Conservation (phyloP, 495 filamentous ascomycete species). For the Penicillium herquei region DNA sequence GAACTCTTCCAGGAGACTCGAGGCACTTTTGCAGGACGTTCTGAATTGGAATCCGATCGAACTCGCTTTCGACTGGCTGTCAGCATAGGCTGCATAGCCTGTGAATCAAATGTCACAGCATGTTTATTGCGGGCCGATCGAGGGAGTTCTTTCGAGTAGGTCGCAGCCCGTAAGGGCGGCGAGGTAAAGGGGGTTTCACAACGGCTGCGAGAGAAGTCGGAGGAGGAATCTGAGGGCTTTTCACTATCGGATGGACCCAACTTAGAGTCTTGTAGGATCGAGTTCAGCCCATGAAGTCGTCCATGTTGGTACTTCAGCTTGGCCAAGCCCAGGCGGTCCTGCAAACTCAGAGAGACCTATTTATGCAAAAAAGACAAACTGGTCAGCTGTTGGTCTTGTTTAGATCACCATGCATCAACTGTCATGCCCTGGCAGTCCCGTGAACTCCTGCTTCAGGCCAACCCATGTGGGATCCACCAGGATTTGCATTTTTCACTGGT, state of each 20-base stretch:
- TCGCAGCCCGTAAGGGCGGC: conserved; percentile 36
- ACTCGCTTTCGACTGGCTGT: conserved; percentile 62
- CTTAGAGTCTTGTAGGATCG: conserved; percentile 68
- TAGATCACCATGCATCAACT: neutral
- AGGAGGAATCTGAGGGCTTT: conserved; percentile 73
- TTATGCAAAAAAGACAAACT: neutral
- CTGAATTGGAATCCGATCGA: conserved; percentile 63
- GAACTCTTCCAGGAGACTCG: conserved; percentile 69
- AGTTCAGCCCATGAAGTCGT: conserved; percentile 36
- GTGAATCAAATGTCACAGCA: conserved; percentile 48
- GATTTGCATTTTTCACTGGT: neutral
- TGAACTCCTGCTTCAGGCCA: conserved; percentile 3
- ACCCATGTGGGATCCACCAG: conserved; percentile 1
- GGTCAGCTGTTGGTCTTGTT: conserved; percentile 7
- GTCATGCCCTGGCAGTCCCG: neutral
- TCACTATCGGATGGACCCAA: conserved; percentile 28
- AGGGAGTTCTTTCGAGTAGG: conserved; percentile 47
- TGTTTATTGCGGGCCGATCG: conserved; percentile 46
- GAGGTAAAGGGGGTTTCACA: conserved; percentile 49
- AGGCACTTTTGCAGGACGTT: conserved; percentile 54
- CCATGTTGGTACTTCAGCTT: conserved; percentile 96
- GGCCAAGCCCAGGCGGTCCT: conserved; percentile 90
- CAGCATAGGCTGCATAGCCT: conserved; percentile 46
- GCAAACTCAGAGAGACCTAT: conserved; percentile 86
- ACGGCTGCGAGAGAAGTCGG: conserved; percentile 52